Evolutionary conservation across 2,329 filamentous ascomycete species (phyloP), one percentile per base, ranked within the genome.

Genomic region (Neophaeococcomyces aloes): DNA sequence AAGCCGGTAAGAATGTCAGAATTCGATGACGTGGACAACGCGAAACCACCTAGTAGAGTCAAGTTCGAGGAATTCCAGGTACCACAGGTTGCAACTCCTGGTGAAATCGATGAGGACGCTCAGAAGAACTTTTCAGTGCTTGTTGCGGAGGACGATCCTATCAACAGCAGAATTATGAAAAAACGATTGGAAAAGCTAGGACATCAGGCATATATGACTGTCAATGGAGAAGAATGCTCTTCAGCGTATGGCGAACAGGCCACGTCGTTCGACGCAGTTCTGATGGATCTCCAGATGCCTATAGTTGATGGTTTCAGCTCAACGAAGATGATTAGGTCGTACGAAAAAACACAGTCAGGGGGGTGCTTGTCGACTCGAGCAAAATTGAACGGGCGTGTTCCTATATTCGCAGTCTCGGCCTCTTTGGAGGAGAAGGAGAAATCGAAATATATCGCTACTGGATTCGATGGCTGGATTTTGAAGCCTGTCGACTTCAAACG

Each of bases 211-310:
- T 66, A 74, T 29, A 71, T 88, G 51, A 85, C 85, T 0, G 72
- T 83, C 29, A 94, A 94, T 49, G 87, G 87, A 6, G 83, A 91
- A 57, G 86, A 93, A 56, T 94, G 87, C 56, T 81, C 84, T 4
- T 70, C 72, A 38, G 71, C 77, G 3, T 88, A 84, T 59, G 72
- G 71, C 38, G 81, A 85, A 35, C 72, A 71, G 39, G 69, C 79
- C 0, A 61, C 61, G 19, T 64, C 65, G 17, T 91, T 84, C 56
- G 86, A 94, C 59, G 79, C 86, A 4, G 71, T 94, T 37, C 69
- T 94, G 49, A 94, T 94, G 87, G 87, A 94, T 58, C 86, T 94
- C 75, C 86, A 94, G 86, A 94, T 94, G 87, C 86, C 87, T 14
- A 91, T 94, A 25, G 83, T 93, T 3, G 86, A 94, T 57, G 87